Conservation (phyloP, 768 basidiomycete species). For the Cystobasidium tubakii region DNA sequence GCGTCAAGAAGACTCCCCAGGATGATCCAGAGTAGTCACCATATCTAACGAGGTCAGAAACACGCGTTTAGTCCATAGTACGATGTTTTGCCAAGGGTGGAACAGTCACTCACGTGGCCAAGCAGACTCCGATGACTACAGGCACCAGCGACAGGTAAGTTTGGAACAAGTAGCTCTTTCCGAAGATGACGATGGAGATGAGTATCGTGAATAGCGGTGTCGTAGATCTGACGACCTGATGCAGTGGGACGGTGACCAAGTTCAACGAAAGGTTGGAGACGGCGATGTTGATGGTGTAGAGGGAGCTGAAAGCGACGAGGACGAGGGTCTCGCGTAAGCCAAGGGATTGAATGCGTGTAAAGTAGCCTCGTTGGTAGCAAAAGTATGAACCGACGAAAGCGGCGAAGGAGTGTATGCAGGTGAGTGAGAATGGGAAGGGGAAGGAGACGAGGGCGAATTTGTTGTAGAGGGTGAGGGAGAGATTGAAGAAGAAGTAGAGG, state of each 20-base stretch:
- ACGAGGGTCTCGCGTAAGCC: slow-evolving; percentile 57
- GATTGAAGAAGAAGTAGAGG: slow-evolving; percentile 79
- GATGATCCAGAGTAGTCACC: slow-evolving; percentile 90
- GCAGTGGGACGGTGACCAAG: slow-evolving; percentile 56
- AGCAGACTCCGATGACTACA: slow-evolving; percentile 79
- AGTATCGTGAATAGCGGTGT: slow-evolving; percentile 87
- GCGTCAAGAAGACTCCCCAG: slow-evolving; percentile 75
- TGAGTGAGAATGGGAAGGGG: slow-evolving; percentile 92
- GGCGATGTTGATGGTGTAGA: slow-evolving; percentile 91
- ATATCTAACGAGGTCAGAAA: slow-evolving; percentile 62
- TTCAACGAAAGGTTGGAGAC: slow-evolving; percentile 79
- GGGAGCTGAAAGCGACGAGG: slow-evolving; percentile 71
- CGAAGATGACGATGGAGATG: slow-evolving; percentile 64
- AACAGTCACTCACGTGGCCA: slow-evolving; percentile 68
- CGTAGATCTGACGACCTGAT: slow-evolving; percentile 88
- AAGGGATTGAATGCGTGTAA: slow-evolving; percentile 57
- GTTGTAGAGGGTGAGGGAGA: slow-evolving; percentile 88
- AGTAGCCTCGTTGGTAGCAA: slow-evolving; percentile 60
- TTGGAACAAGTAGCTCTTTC: slow-evolving; percentile 57
- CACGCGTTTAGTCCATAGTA: too few relatives aligned
- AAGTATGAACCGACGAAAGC: slow-evolving; percentile 71
- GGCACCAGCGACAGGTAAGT: slow-evolving; percentile 72
- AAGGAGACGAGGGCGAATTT: slow-evolving; percentile 84
- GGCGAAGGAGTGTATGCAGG: slow-evolving; percentile 81
- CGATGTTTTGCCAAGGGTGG: too few relatives aligned